Evolutionary conservation across 345 rosid species (phyloP), one percentile per base, ranked within the genome.

Genomic region (Citrus reticulata): DNA sequence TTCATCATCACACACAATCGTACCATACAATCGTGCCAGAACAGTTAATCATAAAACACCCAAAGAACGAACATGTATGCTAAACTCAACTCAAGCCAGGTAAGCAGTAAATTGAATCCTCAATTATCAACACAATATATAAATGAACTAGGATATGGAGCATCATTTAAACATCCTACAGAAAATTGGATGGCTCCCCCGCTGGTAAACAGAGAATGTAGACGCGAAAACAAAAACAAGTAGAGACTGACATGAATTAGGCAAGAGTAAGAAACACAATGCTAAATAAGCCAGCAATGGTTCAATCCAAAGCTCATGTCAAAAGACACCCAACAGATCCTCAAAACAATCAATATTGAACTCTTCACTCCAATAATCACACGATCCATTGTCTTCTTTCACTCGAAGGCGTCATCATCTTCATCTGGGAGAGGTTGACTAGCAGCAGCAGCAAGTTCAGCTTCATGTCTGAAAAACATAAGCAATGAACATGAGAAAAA

Each of bases 381-480:
- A 68, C 74, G 11, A 39, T 55, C 59, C 57, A 32, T 76, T 27
- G 13, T 22, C 27, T 65, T 25, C 55, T 10, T 68, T 68, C 58
- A 86, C 66, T 86, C 89, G 3, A 86, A 84, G 11, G 86, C 34
- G 4, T 86, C 89, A 17, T 86, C 89, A 32, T 86, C 89, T 1
- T 86, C 79, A 37, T 77, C 79, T 17, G 79, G 89, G 30, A 86
- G 87, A 22, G 89, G 89, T 67, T 86, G 89, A 72, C 72, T 71
- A 9, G 87, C 89, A 37, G 89, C 89, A 17, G 75, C 70, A n/a
- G 73, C 76, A 20, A 86, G 87, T 39, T 86, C 89, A 6, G 83
- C 84, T 76, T 86, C 89, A 16, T 86, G 87, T 58, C 89, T 86
- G 80, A 9, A 17, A 37, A 78, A 80, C 51, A 27, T 7, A 59